Base-by-base conservation (phyloP, 2,329 filamentous ascomycete genomes). In the Capronia americana region DNA sequence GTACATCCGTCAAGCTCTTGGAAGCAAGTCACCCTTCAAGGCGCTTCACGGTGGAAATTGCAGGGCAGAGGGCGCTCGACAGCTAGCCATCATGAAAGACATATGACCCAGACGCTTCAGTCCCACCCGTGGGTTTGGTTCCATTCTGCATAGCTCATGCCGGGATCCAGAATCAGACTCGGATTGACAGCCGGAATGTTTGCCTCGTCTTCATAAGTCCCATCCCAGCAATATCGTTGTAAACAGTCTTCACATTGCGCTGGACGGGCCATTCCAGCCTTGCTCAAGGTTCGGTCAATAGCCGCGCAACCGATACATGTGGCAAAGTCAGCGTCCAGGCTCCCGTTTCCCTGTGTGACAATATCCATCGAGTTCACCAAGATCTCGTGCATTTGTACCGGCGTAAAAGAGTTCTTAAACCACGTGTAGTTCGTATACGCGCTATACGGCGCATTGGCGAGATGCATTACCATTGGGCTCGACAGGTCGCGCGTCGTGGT, bases 271-370 rank as follows among this genome's bases (percentile, higher is more conserved):
- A 73, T 70, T 14, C 71, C 68, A 26, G 70, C 54, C 34, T 66
- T 68, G 26, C 53, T 62, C 24, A 73, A 62, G 30, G 66, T 73
- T 11, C 72, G 55, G 12, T 73, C 71, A 34, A 74, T 69, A 4
- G 65, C 72, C 4, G 72, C 72, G 53, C 72, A 73, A 32, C 69
- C 72, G 5, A 73, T 41, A 63, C 72, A 73, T 44, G 50, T 65
- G 17, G 59, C 61, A 68, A 70, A 61, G 65, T 70, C 24, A 11
- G 56, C 26, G 61, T 72, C 71, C 12, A 73, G 46, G 17, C 71
- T 72, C 4, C 70, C 67, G 56, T 73, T 73, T 1, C 69, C 72
- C 44, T 72, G 69, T 1, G 70, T 73, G 14, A 71, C 24, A 7
- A 70, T 34, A 46, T 73, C 68, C 54, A 71, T 73, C 6, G 54